Base-by-base conservation (phyloP, 305 asterid genomes). In the Solanum hybrid region DNA sequence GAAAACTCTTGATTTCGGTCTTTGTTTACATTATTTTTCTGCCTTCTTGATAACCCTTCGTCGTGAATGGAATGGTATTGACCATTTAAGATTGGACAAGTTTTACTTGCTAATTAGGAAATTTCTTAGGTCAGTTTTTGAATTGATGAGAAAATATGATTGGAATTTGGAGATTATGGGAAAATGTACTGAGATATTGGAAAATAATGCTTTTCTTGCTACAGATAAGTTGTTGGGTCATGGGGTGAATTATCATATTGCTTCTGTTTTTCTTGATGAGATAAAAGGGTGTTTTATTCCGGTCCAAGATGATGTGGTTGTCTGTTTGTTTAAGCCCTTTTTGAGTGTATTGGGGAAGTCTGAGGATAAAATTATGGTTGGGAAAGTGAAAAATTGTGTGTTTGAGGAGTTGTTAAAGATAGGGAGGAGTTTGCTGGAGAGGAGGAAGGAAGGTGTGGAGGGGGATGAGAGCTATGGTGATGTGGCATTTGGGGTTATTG, bases 21-120 rank as follows among this genome's bases (percentile, higher is more conserved):
- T 96, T 32, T 89, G 95, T 20, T 40, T 97, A 87, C 96, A 93
- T 87, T 97, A 94, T 85, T 95, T 96, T 87, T 92, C 95, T 40
- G 91, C 93, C 5, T 96, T 96, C 84, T 88, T 96, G 60, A 87
- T 95, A 17, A 96, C 98, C 10, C 92, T 97, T 72, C 93, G 98
- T 10, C 93, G 99, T 38, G 99, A 97, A 90, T 97, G 99, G 99
- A 90, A 96, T 3, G 99, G 99, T 22, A 96, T 96, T 91, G 98
- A 97, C 89, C 93, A 95, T 89, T 91, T 97, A 91, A 95, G 99
- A 93, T 77, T 97, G 89, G 99, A 96, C 87, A 96, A 96, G 93
- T 96, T 97, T 90, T 96, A 96, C 92, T 92, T 97, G 93, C 92
- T 96, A 42, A 94, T 97, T 88, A 96, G 99, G 85, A 92, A 91